These are phyloP conservation scores for Eremothecium coryli DNA, from an alignment of 1,139 yeast species.

Conservation along the genomic window DNA sequence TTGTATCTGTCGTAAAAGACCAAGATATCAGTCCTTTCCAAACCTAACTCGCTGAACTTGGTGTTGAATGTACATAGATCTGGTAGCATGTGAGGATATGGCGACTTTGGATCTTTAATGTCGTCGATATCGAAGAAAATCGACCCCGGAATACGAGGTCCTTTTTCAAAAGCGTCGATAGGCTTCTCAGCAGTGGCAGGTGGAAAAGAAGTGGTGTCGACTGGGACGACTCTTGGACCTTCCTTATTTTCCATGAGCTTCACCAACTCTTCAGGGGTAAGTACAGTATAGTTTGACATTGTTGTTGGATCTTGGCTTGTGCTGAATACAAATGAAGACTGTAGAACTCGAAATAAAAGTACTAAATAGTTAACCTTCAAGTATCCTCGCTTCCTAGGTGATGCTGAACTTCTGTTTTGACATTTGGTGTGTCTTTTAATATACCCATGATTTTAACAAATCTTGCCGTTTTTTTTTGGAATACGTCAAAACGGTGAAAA, in stretches of 20 bases:
- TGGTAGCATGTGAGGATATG: conserved; percentile 90
- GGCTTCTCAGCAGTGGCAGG: conserved; percentile 43
- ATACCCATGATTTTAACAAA: no score
- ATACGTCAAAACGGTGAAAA: no score
- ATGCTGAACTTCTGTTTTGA: no score
- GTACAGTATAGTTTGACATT: conserved; percentile 24
- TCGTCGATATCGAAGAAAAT: conserved; percentile 75
- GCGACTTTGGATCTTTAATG: conserved; percentile 46
- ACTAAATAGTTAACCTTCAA: no score
- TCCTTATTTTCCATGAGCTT: conserved; percentile 18
- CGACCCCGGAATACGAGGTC: conserved; percentile 53
- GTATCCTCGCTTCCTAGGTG: no score
- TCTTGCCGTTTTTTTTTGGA: no score
- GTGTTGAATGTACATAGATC: conserved; percentile 42
- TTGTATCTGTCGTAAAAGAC: conserved; percentile 85
- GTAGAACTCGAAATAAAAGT: no score
- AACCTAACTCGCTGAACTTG: conserved; percentile 40
- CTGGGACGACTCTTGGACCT: conserved; percentile 43
- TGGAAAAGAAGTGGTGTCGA: conserved; percentile 91
- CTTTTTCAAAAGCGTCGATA: conserved; percentile 36
- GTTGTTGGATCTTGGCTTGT: no score
- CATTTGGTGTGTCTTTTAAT: no score
- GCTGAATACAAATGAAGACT: no score
- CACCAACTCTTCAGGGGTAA: conserved; percentile 23
- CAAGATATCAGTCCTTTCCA: conserved; percentile 42